Evolutionary conservation across 306 rosid species (phyloP).

Genomic region (Vigna angularis): DNA sequence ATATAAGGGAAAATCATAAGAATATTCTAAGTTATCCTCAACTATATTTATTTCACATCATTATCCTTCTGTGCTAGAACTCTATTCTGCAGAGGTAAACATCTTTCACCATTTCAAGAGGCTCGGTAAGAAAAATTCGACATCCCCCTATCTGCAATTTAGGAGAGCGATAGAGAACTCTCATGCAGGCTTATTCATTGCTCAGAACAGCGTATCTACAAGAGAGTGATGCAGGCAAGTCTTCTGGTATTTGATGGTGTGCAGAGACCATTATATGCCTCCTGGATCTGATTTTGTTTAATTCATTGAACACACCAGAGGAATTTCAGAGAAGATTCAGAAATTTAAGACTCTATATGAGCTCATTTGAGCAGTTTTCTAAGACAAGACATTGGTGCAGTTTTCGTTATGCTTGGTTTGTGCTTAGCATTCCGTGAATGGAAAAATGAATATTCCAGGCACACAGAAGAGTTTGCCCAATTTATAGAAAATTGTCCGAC

Average conservation of each 20-base stretch:
- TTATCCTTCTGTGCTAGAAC: neutral
- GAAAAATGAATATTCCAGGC: neutral
- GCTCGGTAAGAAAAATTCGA: conserved; percentile 13
- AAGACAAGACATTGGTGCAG: neutral
- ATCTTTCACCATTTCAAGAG: neutral
- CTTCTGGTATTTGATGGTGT: neutral
- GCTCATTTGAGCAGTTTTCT: conserved; percentile 25
- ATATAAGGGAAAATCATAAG: neutral
- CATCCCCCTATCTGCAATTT: neutral
- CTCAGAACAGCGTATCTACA: conserved; percentile 4
- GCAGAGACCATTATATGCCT: neutral
- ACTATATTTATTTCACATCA: conserved; percentile 15
- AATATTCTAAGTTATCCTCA: neutral
- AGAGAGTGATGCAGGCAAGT: neutral
- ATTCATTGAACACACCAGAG: neutral
- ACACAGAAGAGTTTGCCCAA: conserved; percentile 18
- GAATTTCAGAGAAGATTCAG: neutral
- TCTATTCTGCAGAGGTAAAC: conserved; percentile 23
- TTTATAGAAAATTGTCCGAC: conserved; percentile 5
- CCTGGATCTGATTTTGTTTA: neutral
- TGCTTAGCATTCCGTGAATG: conserved; percentile 6
- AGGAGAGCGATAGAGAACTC: conserved; percentile 13
- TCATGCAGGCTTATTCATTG: conserved; percentile 21
- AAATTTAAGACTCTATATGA: conserved; percentile 26
- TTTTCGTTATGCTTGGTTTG: neutral